Conservation (phyloP, 1,139 yeast genomes). For the Scheffersomyces cryptocercus region DNA sequence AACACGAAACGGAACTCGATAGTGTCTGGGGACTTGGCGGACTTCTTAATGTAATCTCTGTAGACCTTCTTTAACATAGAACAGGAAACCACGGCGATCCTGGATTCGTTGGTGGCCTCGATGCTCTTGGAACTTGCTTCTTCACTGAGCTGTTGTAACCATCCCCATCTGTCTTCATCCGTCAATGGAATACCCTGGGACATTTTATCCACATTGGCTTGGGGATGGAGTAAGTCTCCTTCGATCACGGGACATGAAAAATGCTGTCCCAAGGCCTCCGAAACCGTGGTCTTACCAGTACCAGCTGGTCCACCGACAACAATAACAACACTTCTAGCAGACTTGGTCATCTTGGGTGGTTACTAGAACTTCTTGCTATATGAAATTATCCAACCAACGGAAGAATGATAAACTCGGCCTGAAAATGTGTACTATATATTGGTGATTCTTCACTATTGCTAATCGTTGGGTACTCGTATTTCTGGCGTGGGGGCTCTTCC, state of each 20-base stretch:
- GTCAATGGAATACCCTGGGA: constrained; percentile 72
- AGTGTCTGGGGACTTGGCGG: constrained; percentile 24
- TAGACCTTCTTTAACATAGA: constrained; percentile 78
- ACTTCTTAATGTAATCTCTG: constrained; percentile 54
- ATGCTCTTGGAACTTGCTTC: constrained; percentile 37
- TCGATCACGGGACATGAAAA: constrained; percentile 65
- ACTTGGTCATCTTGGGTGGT: not conserved
- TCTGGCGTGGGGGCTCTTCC: too few relatives aligned
- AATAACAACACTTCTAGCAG: constrained; percentile 19
- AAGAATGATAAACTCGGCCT: not conserved
- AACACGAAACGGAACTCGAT: constrained; percentile 64
- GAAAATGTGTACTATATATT: not conserved
- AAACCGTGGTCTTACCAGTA: constrained; percentile 86
- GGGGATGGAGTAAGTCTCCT: constrained; percentile 82
- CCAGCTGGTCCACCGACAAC: constrained; percentile 91
- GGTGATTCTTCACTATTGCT: not conserved
- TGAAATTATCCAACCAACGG: not conserved
- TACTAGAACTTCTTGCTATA: too few relatives aligned
- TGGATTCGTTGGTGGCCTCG: constrained; percentile 23
- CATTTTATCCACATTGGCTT: constrained; percentile 79
- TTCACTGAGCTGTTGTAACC: constrained; percentile 62
- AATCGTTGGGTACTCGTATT: not conserved
- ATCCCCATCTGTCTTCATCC: constrained; percentile 90
- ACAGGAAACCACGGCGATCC: constrained; percentile 66
- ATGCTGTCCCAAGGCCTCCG: constrained; percentile 47